Evolutionary conservation across 495 filamentous ascomycete genomes (phyloP).

Genomic region (Lasiosphaeris hirsuta): DNA sequence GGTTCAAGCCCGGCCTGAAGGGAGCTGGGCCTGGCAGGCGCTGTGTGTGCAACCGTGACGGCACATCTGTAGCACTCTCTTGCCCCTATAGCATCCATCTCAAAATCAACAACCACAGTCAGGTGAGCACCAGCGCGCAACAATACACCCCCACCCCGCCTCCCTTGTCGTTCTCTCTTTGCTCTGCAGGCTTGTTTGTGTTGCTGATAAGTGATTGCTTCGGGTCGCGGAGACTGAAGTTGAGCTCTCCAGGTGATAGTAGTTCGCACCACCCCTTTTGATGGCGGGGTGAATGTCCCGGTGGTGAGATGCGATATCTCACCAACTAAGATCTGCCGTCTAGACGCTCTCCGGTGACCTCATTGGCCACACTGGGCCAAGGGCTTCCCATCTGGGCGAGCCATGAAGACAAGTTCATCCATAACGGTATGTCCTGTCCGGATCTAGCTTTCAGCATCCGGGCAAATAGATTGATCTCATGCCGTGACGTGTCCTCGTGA

Average conservation of each 20-base stretch:
- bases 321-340: not conserved
- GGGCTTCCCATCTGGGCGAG: not conserved
- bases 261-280: not conserved
- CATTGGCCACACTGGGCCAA: not conserved
- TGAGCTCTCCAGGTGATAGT: not conserved
- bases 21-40: no score
- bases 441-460: not conserved
- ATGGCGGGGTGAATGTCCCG: not conserved
- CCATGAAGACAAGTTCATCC: not conserved
- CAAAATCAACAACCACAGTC: no score
- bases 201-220: not conserved
- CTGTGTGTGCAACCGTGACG: no score
- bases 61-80: no score
- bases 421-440: not conserved
- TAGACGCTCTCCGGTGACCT: not conserved
- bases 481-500: not conserved
- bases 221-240: not conserved
- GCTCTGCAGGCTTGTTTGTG: not conserved
- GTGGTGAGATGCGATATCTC: slow-evolving; percentile 1
- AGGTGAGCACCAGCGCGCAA: no score
- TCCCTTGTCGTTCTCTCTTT: not conserved
- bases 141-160: not conserved
- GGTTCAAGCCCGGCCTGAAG: no score
- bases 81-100: no score
- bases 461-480: not conserved